Percentiles rank a stretch among this genome's conserved stretches.
Evolutionary conservation across 1,139 yeast genomes (phyloP).

Genomic region (Magnusiomyces paraingens): DNA sequence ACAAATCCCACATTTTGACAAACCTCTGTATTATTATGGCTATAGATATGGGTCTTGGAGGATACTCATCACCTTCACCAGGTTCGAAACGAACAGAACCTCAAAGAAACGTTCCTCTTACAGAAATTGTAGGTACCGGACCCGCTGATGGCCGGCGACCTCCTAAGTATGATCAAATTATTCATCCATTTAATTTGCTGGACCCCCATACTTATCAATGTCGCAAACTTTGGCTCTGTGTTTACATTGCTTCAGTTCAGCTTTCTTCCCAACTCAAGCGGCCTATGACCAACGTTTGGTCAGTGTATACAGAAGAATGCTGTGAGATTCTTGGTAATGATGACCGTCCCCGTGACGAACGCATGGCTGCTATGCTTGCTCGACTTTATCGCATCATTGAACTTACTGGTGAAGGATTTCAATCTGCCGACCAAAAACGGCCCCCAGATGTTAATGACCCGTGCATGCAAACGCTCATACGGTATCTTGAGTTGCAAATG

Average conservation of each 20-base stretch:
- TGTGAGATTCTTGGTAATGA: conserved; percentile 41
- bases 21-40: conserved; percentile 61
- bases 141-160: not conserved
- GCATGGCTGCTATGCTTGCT: conserved; percentile 50
- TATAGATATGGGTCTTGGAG: conserved; percentile 67
- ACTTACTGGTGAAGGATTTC: conserved; percentile 37
- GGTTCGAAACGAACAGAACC: not conserved
- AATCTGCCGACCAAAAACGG: conserved; percentile 19
- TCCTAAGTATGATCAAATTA: conserved; percentile 27
- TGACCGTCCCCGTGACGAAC: conserved; percentile 24
- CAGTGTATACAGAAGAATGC: conserved; percentile 57
- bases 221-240: conserved; percentile 29
- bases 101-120: not conserved
- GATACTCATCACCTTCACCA: conserved; percentile 13
- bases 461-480: conserved; percentile 20
- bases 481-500: conserved; percentile 22
- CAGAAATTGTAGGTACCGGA: not conserved
- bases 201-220: conserved; percentile 34
- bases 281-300: conserved; percentile 32
- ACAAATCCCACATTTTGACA: conserved; percentile 66
- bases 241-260: conserved; percentile 28
- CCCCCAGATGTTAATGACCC: conserved; percentile 29
- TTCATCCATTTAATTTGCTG: conserved; percentile 33
- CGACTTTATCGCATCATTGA: conserved; percentile 57
- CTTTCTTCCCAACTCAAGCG: conserved; percentile 28